Evolutionary conservation across 2,329 filamentous ascomycete genomes (phyloP).

Genomic region (Cytospora piceicola): DNA sequence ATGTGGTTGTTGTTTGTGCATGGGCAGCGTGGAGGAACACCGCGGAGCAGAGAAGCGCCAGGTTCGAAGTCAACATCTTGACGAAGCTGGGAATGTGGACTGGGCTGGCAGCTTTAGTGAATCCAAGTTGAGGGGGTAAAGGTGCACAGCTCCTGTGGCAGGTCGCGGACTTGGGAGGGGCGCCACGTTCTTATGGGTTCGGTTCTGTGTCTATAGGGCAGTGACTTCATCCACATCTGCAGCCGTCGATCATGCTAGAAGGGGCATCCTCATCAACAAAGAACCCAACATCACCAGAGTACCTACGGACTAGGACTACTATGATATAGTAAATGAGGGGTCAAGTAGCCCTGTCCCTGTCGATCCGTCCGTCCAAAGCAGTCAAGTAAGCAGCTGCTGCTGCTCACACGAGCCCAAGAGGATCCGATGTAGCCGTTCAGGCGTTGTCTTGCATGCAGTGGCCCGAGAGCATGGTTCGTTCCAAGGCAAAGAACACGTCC

Average conservation of each 20-base stretch:
- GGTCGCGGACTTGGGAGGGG: not conserved
- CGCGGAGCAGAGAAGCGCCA: slow-evolving; percentile 12
- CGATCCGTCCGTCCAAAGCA: not conserved
- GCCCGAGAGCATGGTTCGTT: not conserved
- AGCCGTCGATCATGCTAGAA: not conserved
- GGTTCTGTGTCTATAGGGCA: not conserved
- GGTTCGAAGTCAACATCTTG: slow-evolving; percentile 8
- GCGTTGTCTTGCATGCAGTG: not conserved
- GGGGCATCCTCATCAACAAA: not conserved
- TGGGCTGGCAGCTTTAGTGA: not conserved
- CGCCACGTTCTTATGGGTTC: not conserved
- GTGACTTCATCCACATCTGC: not conserved
- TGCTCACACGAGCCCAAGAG: not conserved
- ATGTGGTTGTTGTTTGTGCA: slow-evolving; percentile 21
- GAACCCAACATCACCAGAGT: not conserved
- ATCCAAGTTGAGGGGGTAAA: not conserved
- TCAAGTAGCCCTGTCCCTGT: slow-evolving; percentile 1
- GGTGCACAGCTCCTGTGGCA: not conserved
- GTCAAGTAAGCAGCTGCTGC: not conserved
- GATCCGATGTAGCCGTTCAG: not conserved
- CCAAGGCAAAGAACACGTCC: not conserved
- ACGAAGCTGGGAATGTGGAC: not conserved
- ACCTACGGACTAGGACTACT: not conserved
- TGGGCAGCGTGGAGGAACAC: slow-evolving; percentile 10
- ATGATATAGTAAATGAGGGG: not conserved